Base-by-base conservation (phyloP, 2,329 filamentous ascomycete genomes). In the Sarocladiaceae sp. region DNA sequence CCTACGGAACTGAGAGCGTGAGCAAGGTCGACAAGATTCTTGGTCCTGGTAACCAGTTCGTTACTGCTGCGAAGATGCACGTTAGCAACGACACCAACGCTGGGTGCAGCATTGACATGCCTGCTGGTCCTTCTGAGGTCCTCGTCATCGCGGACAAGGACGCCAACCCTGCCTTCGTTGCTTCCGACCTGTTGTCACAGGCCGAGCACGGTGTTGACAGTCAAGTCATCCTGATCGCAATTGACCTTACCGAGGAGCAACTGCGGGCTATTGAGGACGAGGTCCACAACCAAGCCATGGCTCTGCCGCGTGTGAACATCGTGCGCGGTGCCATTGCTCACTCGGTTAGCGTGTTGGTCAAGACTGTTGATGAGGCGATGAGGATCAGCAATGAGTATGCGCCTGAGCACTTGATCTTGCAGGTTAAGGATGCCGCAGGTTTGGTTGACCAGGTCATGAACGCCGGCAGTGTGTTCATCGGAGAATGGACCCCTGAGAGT, bases 21-120 rank as follows among this genome's bases (percentile, higher is more conserved):
- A 89, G 78, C 69, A 99, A 99, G 75, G 94, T 99, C 7, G 94
- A 99, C 78, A 99, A 99, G 82, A 97, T 99, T 60, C 83, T 97
- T 12, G 94, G 94, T 0, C 94, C 94, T 2, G 94, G 94, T 31
- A 99, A 99, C 72, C 94, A 97, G 70, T 99, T 97, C 65, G 94
- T 99, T 36, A 99, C 94, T 0, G 94, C 94, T 1, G 94, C 90
- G 50, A 99, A 99, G 81, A 99, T 99, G 94, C 80, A 92, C 61
- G 94, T 99, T 39, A 90, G 87, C 70, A 99, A 99, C 69, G 94
- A 99, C 67, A 97, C 94, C 40, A 95, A 91, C 55, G 94, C 94
- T 12, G 88, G 90, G 20, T 92, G 97, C 36, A 87, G 90, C 69
- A 99, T 99, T 62, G 94, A 99, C 66, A 99, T 99, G 94, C 94